phyloP scores from a whole-genome alignment of 2,329 filamentous ascomycete species.

The Calonectria fujianensis region DNA sequence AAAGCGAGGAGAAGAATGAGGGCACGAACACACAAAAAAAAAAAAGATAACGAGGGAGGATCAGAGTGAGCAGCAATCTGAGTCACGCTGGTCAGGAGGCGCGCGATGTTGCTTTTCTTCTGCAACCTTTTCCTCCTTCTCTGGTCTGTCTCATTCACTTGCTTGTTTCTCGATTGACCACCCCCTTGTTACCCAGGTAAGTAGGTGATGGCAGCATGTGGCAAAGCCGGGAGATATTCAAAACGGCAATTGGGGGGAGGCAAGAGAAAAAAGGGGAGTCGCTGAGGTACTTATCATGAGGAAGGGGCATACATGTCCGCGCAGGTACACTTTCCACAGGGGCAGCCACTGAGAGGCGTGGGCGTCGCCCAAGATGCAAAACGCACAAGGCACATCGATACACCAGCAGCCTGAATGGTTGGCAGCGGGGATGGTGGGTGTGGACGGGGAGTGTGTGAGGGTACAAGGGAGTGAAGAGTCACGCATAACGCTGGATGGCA shows the following conservation, averaged over 20 bases:
- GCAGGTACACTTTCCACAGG: slow-evolving; percentile 39
- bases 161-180: slow-evolving; percentile 31
- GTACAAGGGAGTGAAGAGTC: slow-evolving; percentile 35
- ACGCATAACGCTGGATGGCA: slow-evolving; percentile 35
- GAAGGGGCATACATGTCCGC: slow-evolving; percentile 39
- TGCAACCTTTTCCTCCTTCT: slow-evolving; percentile 9
- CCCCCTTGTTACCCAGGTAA: slow-evolving; percentile 37
- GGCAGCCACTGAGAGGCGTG: slow-evolving; percentile 27
- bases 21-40: neutral
- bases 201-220: slow-evolving; percentile 34
- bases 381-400: slow-evolving; percentile 35
- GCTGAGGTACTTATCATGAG: slow-evolving; percentile 37
- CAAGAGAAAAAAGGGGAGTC: slow-evolving; percentile 29
- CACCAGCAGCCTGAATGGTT: slow-evolving; percentile 30
- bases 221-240: slow-evolving; percentile 35
- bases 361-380: slow-evolving; percentile 35
- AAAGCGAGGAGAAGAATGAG: slow-evolving; percentile 21
- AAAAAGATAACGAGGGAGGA: neutral
- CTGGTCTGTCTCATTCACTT: slow-evolving; percentile 19
- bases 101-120: slow-evolving; percentile 20
- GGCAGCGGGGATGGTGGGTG: slow-evolving; percentile 21
- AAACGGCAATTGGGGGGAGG: slow-evolving; percentile 30
- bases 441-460: slow-evolving; percentile 27
- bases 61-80: slow-evolving; percentile 8
- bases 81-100: slow-evolving; percentile 27